phyloP scores from a whole-genome alignment of 441 rosid genomes.

The Gossypium lobatum region DNA sequence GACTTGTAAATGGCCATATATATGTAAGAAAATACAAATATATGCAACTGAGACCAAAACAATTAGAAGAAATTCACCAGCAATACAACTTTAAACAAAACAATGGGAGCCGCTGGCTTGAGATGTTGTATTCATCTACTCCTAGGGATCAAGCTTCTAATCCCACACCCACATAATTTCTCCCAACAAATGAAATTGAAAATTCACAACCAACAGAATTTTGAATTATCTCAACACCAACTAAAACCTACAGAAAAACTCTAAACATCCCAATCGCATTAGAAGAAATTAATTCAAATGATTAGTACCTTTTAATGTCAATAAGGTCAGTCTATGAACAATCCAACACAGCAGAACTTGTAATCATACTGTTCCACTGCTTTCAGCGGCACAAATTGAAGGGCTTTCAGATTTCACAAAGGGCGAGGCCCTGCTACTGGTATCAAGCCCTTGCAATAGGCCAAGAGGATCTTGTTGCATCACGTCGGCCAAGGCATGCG shows the following conservation, averaged over 20 bases:
- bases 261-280: conserved; percentile 19
- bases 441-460: conserved; percentile 78
- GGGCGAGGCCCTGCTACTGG: conserved; percentile 44
- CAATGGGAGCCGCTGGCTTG: conserved; percentile 1
- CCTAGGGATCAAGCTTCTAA: conserved; percentile 21
- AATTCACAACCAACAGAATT: conserved; percentile 3
- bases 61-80: neutral
- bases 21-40: neutral
- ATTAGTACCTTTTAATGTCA: conserved; percentile 31
- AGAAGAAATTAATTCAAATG: conserved; percentile 28
- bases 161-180: conserved; percentile 19
- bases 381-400: conserved; percentile 64
- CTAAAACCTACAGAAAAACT: conserved; percentile 18
- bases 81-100: conserved; percentile 12
- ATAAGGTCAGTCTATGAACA: conserved; percentile 58
- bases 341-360: conserved; percentile 24
- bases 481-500: conserved; percentile 48
- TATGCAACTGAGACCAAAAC: neutral
- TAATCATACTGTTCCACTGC: conserved; percentile 56
- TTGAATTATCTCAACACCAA: conserved; percentile 14
- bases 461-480: conserved; percentile 65
- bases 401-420: conserved; percentile 37
- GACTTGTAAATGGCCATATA: neutral
- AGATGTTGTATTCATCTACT: conserved; percentile 15
- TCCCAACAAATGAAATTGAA: conserved; percentile 10